These are phyloP conservation scores for Xerocomellus amylosporus DNA, from an alignment of 768 basidiomycete genomes.

Conservation along the genomic window DNA sequence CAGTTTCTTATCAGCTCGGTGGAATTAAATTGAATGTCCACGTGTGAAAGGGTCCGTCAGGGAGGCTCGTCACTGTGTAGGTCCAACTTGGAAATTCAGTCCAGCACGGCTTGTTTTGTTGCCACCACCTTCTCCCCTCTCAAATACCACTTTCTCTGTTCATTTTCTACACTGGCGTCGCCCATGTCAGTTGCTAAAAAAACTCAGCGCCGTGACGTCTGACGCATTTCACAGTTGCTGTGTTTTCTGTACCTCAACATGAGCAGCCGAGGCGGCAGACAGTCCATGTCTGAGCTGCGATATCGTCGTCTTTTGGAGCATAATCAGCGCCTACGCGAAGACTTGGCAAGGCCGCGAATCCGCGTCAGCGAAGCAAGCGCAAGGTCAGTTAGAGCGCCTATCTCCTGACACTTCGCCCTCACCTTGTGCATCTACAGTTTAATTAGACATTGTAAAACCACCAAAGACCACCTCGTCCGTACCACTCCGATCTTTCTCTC, in stretches of 20 bases:
- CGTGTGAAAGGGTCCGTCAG: constrained; percentile 25
- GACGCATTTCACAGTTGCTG: neutral
- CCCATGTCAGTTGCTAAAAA: constrained; percentile 7
- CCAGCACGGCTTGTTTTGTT: constrained; percentile 6
- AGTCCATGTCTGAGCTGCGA: constrained; percentile 80
- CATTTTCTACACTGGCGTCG: neutral
- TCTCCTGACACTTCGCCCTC: constrained; percentile 3
- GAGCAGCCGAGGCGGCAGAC: constrained; percentile 62
- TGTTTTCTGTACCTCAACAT: constrained; percentile 33
- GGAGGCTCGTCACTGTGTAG: neutral
- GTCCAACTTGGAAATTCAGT: constrained; percentile 1
- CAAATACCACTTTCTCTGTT: neutral
- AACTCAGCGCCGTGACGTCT: neutral
- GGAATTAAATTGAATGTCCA: constrained; percentile 3
- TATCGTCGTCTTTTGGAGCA: constrained; percentile 75
- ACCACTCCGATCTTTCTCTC: constrained; percentile 1
- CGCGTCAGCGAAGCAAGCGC: constrained; percentile 71
- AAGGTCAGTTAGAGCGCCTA: constrained; percentile 42
- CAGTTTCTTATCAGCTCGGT: neutral
- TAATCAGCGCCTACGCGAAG: constrained; percentile 69
- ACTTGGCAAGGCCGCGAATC: constrained; percentile 67
- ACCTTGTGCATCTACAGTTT: constrained; percentile 42
- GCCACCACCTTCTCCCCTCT: constrained; percentile 4
- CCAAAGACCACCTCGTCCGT: constrained; percentile 65
- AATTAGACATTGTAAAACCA: constrained; percentile 72